Evolutionary conservation across 805 yeast species (phyloP), one percentile per base, ranked within the genome.

Genomic region (Hanseniaspora lindneri): DNA sequence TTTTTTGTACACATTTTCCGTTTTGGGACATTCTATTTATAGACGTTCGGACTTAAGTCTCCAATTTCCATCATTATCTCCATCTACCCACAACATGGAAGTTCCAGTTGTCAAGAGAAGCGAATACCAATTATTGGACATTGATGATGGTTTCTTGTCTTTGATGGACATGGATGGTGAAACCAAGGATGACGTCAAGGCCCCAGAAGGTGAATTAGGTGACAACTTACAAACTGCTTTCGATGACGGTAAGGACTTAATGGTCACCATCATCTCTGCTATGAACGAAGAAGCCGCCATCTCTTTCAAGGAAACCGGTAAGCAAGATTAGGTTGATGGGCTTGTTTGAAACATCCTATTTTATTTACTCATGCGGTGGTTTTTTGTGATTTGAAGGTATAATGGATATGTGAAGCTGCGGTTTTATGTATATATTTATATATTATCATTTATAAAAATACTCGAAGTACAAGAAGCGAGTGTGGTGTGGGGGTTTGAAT

Each of bases 11-110:
- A n/a, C n/a, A n/a, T n/a, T n/a, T n/a, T n/a, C n/a, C n/a, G n/a
- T n/a, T n/a, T n/a, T n/a, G n/a, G n/a, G n/a, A n/a, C n/a, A n/a
- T n/a, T n/a, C n/a, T n/a, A n/a, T n/a, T n/a, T n/a, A n/a, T n/a
- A n/a, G n/a, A n/a, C n/a, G n/a, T n/a, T n/a, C n/a, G n/a, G n/a
- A n/a, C n/a, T n/a, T n/a, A n/a, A n/a, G n/a, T n/a, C n/a, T n/a
- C n/a, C n/a, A n/a, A n/a, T n/a, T n/a, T n/a, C n/a, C n/a, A n/a
- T n/a, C n/a, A n/a, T n/a, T n/a, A n/a, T n/a, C n/a, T n/a, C 98
- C 98, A 75, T 92, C 98, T 57, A 92, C 98, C 76, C 98, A 92
- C 80, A 92, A 92, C 77, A 88, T 92, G 97, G 96, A 89, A 75
- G 97, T 89, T 69, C 98, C 98, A 74, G 80, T 86, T 70, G 98